phyloP scores from a whole-genome alignment of 495 filamentous ascomycete species.

The Bombardia bombarda region DNA sequence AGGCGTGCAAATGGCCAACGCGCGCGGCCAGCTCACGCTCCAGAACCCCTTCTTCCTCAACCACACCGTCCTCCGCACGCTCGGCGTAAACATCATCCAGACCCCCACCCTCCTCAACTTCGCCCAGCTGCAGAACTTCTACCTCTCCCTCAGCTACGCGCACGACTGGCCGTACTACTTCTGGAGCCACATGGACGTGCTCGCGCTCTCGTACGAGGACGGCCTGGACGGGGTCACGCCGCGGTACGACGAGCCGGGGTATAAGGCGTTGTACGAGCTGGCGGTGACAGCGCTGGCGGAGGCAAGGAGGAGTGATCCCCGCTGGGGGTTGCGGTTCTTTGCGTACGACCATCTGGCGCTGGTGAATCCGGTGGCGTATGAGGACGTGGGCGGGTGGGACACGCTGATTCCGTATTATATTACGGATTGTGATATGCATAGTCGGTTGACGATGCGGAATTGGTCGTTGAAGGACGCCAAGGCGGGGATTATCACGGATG shows the following conservation, averaged over 20 bases:
- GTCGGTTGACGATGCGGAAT: conserved; percentile 42
- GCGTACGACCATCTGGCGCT: conserved; percentile 52
- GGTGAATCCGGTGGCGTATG: conserved; percentile 45
- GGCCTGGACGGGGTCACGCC: conserved; percentile 23
- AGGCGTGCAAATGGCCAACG: conserved; percentile 49
- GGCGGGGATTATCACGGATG: conserved; percentile 48
- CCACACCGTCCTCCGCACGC: conserved; percentile 38
- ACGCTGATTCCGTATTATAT: conserved; percentile 52
- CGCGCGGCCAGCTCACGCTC: conserved; percentile 36
- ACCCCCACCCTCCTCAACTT: conserved; percentile 52
- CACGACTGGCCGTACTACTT: conserved; percentile 50
- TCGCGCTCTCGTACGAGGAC: conserved; percentile 45
- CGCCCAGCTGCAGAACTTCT: conserved; percentile 56
- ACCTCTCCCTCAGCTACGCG: conserved; percentile 44
- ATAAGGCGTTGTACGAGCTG: conserved; percentile 40
- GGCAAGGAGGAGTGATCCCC: conserved; percentile 17
- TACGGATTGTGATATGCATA: conserved; percentile 55
- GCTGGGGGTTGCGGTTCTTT: conserved; percentile 48
- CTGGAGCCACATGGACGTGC: conserved; percentile 50
- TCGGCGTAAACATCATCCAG: conserved; percentile 47
- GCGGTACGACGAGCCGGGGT: conserved; percentile 24
- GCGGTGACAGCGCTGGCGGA: conserved; percentile 33
- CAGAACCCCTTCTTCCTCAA: conserved; percentile 56
- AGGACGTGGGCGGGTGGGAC: conserved; percentile 53
- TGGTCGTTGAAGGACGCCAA: conserved; percentile 38